Percentiles rank a stretch among this genome's conserved stretches.
Evolutionary conservation across 495 filamentous ascomycete genomes (phyloP).

Genomic region (Penicillium canescens): DNA sequence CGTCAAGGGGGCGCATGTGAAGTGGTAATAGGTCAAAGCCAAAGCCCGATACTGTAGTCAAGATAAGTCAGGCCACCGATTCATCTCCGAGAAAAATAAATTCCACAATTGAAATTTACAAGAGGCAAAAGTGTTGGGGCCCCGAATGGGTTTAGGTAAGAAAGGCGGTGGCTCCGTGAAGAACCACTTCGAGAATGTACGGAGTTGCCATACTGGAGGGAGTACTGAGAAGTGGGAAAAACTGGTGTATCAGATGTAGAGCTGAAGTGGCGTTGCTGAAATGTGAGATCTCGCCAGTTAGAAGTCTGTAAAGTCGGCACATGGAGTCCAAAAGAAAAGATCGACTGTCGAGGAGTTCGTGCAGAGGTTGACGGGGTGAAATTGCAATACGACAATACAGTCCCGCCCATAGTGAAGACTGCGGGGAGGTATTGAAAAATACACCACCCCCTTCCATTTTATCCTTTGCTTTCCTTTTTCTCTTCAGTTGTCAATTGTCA

Average conservation of each 20-base stretch:
- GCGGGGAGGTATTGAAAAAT: slow-evolving; percentile 8
- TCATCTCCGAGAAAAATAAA: neutral
- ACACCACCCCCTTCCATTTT: neutral
- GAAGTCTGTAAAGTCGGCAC: neutral
- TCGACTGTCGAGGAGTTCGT: slow-evolving; percentile 3
- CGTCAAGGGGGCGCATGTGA: slow-evolving; percentile 17
- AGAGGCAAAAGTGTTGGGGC: slow-evolving; percentile 9
- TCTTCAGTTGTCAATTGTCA: slow-evolving; percentile 1
- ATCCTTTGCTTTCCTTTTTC: neutral
- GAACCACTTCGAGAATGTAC: slow-evolving; percentile 7
- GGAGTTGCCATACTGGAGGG: neutral
- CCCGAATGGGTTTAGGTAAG: slow-evolving; percentile 6
- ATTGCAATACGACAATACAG: slow-evolving; percentile 5
- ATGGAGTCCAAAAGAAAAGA: neutral
- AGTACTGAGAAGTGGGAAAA: neutral
- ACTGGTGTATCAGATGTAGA: neutral
- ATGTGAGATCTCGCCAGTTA: neutral
- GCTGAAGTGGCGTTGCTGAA: slow-evolving; percentile 2
- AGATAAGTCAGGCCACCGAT: too few species aligned
- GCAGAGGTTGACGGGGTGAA: neutral
- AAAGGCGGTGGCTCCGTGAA: slow-evolving; percentile 4
- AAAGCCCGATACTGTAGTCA: too few species aligned
- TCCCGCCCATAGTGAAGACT: neutral
- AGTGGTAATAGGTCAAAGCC: neutral
- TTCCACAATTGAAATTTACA: too few species aligned